Conservation (phyloP, 2,329 filamentous ascomycete species). For the Colletotrichum navitas region DNA sequence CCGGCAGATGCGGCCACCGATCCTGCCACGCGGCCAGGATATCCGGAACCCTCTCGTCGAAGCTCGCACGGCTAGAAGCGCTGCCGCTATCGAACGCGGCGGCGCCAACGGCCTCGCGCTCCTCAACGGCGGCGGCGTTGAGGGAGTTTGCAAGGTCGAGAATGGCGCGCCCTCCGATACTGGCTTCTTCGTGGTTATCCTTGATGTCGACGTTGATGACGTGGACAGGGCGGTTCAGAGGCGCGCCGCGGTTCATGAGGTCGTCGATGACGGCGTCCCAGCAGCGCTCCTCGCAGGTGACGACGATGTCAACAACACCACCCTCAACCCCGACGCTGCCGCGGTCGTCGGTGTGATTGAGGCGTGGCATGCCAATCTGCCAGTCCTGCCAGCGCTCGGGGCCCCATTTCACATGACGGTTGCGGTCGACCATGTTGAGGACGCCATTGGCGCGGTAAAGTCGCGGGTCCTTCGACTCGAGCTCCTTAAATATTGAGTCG, state of each 20-base stretch:
- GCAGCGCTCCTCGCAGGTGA: conserved; percentile 97
- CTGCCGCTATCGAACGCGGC: conserved; percentile 77
- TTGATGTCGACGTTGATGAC: conserved; percentile 99
- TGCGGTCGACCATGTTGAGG: conserved; percentile 94
- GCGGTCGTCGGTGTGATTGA: conserved; percentile 81
- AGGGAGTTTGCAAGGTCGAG: conserved; percentile 89
- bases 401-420: conserved; percentile 91
- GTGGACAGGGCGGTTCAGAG: conserved; percentile 92
- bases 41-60: conserved; percentile 94
- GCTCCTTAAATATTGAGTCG: conserved; percentile 92
- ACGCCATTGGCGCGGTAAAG: conserved; percentile 94
- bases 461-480: conserved; percentile 85
- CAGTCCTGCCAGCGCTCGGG: conserved; percentile 99
- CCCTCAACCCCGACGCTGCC: conserved; percentile 86
- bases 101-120: conserved; percentile 75
- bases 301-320: conserved; percentile 91
- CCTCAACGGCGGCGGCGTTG: conserved; percentile 83
- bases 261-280: conserved; percentile 99
- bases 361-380: conserved; percentile 85
- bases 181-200: conserved; percentile 97
- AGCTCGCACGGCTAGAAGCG: conserved; percentile 77
- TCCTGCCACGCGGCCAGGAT: conserved; percentile 95
- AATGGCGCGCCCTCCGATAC: conserved; percentile 90
- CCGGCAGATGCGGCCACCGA: conserved; percentile 90
- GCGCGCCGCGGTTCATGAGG: conserved; percentile 84